Conservation (phyloP, 164 flowering plant genomes). For the Chimonanthus praecox region DNA sequence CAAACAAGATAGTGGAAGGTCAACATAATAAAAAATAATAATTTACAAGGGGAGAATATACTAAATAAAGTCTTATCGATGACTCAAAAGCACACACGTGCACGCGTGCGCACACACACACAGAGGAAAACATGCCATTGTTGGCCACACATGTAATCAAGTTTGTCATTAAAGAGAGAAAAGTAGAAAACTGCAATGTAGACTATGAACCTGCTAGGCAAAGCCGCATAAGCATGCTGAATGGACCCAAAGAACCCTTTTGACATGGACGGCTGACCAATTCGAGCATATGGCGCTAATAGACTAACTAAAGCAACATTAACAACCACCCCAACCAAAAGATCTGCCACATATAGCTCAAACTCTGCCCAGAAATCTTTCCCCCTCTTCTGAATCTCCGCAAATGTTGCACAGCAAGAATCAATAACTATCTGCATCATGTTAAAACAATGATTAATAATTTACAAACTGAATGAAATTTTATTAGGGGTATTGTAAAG, state of each 20-base stretch:
- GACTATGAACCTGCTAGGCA: slow-evolving; percentile 76
- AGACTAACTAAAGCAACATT: slow-evolving; percentile 81
- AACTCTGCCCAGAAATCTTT: slow-evolving; percentile 95
- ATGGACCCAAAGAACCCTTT: slow-evolving; percentile 62
- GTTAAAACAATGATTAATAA: not conserved
- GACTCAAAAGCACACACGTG: too few relatives aligned
- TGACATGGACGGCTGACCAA: slow-evolving; percentile 62
- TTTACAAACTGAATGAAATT: not conserved
- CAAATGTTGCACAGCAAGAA: slow-evolving; percentile 95
- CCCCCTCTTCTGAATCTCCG: slow-evolving; percentile 91
- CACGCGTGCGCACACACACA: not conserved
- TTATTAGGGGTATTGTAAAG: not conserved
- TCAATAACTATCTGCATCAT: slow-evolving; percentile 76
- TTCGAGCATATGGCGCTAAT: slow-evolving; percentile 87
- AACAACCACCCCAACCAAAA: slow-evolving; percentile 80
- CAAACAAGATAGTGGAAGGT: too few relatives aligned
- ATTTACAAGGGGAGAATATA: too few relatives aligned
- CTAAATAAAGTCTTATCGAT: too few relatives aligned
- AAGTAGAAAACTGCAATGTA: not conserved
- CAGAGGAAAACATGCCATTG: not conserved
- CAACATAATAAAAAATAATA: too few relatives aligned
- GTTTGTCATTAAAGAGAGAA: too few relatives aligned
- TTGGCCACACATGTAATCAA: too few relatives aligned
- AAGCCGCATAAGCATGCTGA: slow-evolving; percentile 52
- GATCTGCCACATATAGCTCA: slow-evolving; percentile 87